phyloP scores from a whole-genome alignment of 306 rosid species.

The Quercus alba region DNA sequence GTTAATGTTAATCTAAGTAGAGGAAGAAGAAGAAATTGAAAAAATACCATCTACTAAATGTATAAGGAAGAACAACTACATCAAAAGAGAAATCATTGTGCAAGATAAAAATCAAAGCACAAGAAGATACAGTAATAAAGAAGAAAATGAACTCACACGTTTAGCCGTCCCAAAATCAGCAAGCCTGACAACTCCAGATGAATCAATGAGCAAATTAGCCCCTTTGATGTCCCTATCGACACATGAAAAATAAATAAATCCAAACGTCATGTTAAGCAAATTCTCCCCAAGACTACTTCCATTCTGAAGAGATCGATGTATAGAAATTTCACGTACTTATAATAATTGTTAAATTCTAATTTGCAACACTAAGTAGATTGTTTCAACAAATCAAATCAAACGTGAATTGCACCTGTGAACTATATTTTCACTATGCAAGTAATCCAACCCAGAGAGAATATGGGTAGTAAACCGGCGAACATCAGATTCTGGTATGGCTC shows the following conservation, averaged over 20 bases:
- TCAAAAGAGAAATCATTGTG: not conserved
- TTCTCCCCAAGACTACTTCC: not conserved
- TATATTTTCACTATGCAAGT: no score
- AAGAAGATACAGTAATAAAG: constrained; percentile 23
- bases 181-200: constrained; percentile 50
- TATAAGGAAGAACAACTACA: not conserved
- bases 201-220: constrained; percentile 91
- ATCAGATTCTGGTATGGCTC: no score
- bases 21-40: not conserved
- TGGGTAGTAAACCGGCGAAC: no score
- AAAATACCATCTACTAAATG: not conserved
- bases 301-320: not conserved
- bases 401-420: no score
- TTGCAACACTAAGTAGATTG: no score
- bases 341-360: not conserved
- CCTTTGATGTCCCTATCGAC: constrained; percentile 86
- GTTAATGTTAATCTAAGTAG: not conserved
- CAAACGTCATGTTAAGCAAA: not conserved
- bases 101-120: not conserved
- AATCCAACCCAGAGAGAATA: no score
- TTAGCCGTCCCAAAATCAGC: constrained; percentile 81
- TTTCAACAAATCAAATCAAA: no score
- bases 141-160: constrained; percentile 55
- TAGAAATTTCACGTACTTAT: constrained; percentile 2
- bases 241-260: not conserved